Evolutionary conservation across 768 basidiomycete species (phyloP).

Genomic region (Cystobasidiopsis lactophilus): DNA sequence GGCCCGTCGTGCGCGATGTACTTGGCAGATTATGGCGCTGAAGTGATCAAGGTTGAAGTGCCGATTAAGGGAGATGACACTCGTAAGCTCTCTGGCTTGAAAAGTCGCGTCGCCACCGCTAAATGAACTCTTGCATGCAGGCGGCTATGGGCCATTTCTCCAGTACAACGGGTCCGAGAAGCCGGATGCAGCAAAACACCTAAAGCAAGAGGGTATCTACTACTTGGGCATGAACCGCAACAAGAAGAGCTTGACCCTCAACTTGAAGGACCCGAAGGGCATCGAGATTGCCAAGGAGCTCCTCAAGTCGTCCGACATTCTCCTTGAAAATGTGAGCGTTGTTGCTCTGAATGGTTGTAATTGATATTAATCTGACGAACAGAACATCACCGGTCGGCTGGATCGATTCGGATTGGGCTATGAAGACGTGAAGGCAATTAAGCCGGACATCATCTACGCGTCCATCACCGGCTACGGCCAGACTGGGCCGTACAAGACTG

Average conservation of each 20-base stretch:
- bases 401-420: slow-evolving; percentile 64
- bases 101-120: neutral
- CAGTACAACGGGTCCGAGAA: slow-evolving; percentile 28
- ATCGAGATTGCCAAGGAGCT: slow-evolving; percentile 50
- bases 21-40: slow-evolving; percentile 69
- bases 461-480: slow-evolving; percentile 67
- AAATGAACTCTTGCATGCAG: slow-evolving; percentile 3
- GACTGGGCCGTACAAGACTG: slow-evolving; percentile 62
- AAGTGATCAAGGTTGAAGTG: slow-evolving; percentile 76
- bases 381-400: slow-evolving; percentile 38
- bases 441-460: slow-evolving; percentile 61
- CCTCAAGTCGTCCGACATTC: slow-evolving; percentile 50
- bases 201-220: slow-evolving; percentile 79
- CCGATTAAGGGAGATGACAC: slow-evolving; percentile 60
- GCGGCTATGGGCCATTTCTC: slow-evolving; percentile 27
- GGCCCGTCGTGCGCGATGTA: slow-evolving; percentile 32
- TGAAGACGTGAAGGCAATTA: slow-evolving; percentile 54
- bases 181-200: slow-evolving; percentile 22
- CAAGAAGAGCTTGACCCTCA: slow-evolving; percentile 69
- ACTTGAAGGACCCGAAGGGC: slow-evolving; percentile 61
- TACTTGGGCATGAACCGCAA: slow-evolving; percentile 62
- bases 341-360: slow-evolving; percentile 9
- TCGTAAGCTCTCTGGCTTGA: slow-evolving; percentile 30
- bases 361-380: slow-evolving; percentile 1
- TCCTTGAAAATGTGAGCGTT: slow-evolving; percentile 24